phyloP scores from a whole-genome alignment of 2,329 filamentous ascomycete genomes.

The Diaporthe australafricana region DNA sequence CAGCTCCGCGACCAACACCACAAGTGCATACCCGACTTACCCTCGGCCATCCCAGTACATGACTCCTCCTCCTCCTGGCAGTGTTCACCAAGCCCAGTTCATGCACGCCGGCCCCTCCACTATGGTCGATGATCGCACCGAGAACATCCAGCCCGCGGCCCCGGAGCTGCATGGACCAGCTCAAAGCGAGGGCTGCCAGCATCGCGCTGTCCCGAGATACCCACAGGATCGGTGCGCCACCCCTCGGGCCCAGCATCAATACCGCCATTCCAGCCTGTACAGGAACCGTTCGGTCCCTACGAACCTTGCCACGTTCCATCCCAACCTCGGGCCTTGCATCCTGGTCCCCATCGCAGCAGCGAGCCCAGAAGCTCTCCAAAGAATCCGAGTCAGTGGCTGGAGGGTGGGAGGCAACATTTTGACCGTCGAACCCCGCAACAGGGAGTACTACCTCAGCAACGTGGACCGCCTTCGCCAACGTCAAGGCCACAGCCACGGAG shows the following conservation, averaged over 20 bases:
- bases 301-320: not conserved
- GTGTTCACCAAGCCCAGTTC: not conserved
- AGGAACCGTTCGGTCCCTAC: not conserved
- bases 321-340: not conserved
- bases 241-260: not conserved
- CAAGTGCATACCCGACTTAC: not conserved
- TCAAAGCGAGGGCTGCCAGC: no score
- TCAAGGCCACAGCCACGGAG: not conserved
- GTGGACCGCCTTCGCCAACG: conserved; percentile 1
- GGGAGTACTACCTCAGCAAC: not conserved
- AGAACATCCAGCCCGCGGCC: not conserved
- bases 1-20: not conserved
- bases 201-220: not conserved
- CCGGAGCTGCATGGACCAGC: not conserved
- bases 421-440: not conserved
- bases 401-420: not conserved
- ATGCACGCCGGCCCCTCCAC: not conserved
- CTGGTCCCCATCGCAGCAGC: not conserved
- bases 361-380: not conserved
- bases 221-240: not conserved
- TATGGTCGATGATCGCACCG: not conserved
- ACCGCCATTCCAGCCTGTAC: not conserved
- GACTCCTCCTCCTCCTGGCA: not conserved
- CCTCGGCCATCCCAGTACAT: not conserved
- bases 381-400: not conserved